These are phyloP conservation scores for Colletotrichum cuscutae DNA, from an alignment of 2,329 filamentous ascomycete genomes.

Conservation along the genomic window DNA sequence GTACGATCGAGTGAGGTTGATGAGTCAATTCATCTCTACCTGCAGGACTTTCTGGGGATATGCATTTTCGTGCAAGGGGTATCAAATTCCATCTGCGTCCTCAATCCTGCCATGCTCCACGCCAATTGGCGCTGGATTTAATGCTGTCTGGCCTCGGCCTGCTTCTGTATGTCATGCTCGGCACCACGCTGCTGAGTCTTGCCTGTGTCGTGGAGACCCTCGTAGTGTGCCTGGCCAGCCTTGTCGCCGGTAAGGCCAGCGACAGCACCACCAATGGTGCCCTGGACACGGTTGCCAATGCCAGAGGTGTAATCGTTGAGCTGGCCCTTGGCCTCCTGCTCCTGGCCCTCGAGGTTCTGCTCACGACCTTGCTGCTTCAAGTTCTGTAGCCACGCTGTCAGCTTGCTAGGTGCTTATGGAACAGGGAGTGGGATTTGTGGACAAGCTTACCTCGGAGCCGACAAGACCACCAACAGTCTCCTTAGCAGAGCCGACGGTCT, in stretches of 20 bases:
- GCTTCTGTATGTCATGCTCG: constrained; percentile 83
- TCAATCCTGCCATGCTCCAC: neutral
- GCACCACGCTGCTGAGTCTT: constrained; percentile 87
- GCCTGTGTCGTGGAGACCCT: constrained; percentile 79
- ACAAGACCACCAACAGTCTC: constrained; percentile 80
- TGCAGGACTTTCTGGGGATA: neutral
- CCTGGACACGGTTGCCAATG: constrained; percentile 72
- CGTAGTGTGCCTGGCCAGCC: constrained; percentile 70
- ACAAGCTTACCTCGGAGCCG: constrained; percentile 71
- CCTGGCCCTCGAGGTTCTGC: constrained; percentile 84
- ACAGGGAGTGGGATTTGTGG: neutral
- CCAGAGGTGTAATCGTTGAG: constrained; percentile 79
- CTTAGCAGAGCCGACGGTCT: constrained; percentile 88
- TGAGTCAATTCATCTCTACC: constrained; percentile 1
- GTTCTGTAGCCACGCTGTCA: constrained; percentile 48
- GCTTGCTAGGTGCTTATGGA: neutral
- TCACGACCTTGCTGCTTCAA: constrained; percentile 79
- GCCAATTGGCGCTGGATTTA: neutral
- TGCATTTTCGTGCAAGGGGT: constrained; percentile 20
- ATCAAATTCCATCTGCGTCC: constrained; percentile 31
- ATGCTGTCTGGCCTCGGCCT: constrained; percentile 60
- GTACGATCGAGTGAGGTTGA: neutral
- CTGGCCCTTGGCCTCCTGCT: constrained; percentile 86
- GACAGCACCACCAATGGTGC: constrained; percentile 76
- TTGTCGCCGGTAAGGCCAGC: constrained; percentile 80